phyloP scores from a whole-genome alignment of 73 alveolate species.

The Tetrahymena thermophila region DNA sequence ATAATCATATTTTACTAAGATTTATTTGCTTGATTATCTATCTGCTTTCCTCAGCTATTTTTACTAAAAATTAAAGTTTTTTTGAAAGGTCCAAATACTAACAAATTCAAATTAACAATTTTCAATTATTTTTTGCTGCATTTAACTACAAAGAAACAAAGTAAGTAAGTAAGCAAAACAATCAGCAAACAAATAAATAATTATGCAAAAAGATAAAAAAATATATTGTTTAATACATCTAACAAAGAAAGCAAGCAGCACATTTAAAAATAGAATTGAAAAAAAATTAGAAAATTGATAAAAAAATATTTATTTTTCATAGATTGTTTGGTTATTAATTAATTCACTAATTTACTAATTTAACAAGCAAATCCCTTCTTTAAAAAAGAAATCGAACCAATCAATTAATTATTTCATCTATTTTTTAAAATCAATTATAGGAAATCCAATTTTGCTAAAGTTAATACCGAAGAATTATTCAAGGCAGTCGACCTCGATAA shows the following conservation, averaged over 20 bases:
- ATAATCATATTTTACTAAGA: background rate
- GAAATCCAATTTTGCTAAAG: conserved; percentile 33
- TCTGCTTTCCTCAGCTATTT: too few species aligned
- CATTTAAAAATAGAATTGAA: background rate
- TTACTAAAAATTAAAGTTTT: background rate
- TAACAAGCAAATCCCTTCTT: too few species aligned
- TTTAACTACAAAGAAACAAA: background rate
- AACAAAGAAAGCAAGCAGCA: too few species aligned
- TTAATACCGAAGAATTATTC: conserved; percentile 35
- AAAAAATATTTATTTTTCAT: background rate
- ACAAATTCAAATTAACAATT: too few species aligned
- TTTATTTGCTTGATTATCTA: background rate
- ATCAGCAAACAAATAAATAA: too few species aligned
- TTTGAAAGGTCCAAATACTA: too few species aligned
- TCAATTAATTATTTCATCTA: background rate
- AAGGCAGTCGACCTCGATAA: conserved; percentile 37
- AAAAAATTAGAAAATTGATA: background rate
- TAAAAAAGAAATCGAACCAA: too few species aligned
- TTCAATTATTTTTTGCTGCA: background rate
- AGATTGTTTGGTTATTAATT: too few species aligned
- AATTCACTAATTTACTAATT: too few species aligned
- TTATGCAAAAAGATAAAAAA: too few species aligned
- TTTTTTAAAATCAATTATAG: background rate
- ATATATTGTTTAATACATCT: too few species aligned
- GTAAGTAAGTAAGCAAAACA: too few species aligned